Base-by-base conservation (phyloP, 2,329 filamentous ascomycete genomes). In the Claviceps fusiformis region DNA sequence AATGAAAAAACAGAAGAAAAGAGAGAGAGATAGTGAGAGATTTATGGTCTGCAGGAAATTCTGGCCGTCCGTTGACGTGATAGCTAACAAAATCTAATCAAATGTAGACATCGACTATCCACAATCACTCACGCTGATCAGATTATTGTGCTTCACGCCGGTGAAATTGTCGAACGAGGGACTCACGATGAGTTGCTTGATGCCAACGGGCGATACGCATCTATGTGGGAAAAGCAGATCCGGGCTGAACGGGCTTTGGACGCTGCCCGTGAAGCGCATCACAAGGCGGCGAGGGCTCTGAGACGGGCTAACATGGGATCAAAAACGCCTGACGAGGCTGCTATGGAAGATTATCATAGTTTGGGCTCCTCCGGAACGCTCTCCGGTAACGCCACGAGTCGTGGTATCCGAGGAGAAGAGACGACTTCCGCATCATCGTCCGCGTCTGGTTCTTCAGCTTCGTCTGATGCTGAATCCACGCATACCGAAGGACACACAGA, bases 161-260 rank as follows among this genome's bases (percentile, higher is more conserved):
- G 89, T n/a, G 76, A 79, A 49, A 85, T 95, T 52, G 80, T 81
- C 15, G 89, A 95, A 71, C 78, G 79, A 50, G 89, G 89, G 17
- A 90, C 83, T 0, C 90, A 95, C 65, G 79, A 86, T 17, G 83
- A 92, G 62, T 76, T 95, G 3, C 74, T 95, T 5, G 75, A 76
- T 2, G 73, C 79, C 50, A 82, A 81, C 35, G 89, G 88, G 13
- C 82, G 83, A 57, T 95, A 95, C 65, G 80, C 82, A 11, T 84
- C 83, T 57, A 91, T 95, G 82, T 95, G 90, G 90, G 82, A 85
- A 59, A 92, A 91, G 70, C 90, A 95, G 68, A 90, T 87, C 59
- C 80, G 85, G 57, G 87, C 87, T 2, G 86, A 91, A 65, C 79
- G 79, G 59, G 87, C 86, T 11, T 59, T 71, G 53, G 64, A 67